Base-by-base conservation (phyloP, 495 filamentous ascomycete species). In the Penicillium soppii region DNA sequence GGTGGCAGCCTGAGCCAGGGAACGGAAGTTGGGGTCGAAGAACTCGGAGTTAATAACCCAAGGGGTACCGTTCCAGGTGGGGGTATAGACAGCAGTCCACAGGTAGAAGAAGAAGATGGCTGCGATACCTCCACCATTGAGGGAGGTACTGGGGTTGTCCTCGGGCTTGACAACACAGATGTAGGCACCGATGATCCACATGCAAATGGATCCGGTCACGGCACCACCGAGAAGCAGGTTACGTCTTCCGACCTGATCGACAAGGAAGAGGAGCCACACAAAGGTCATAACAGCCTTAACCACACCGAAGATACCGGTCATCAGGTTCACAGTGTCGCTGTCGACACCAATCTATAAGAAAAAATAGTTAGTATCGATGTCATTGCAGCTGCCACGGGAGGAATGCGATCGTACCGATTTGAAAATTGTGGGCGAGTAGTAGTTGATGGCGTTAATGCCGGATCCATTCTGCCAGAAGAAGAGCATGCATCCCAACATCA, bases 41-140 rank as follows among this genome's bases (percentile, higher is more conserved):
- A 82, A 80, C 68, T 84, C 82, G 16, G 79, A 76, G 67, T 83
- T 83, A 57, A 82, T 65, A 27, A 84, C 80, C 82, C 82, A 86
- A 0, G 82, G 81, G 5, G 81, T 83, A 12, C 84, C 85, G 61
- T 90, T 88, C 86, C 86, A 89, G 1, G 81, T 81, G 0, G 86
- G 82, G 0, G 85, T 86, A 58, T 90, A 90, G 62, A 86, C 84
- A 1, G 84, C 82, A 12, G 85, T 88, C 82, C 85, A 89, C 8
- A 90, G 77, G 59, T 89, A 90, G 73, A 89, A 88, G 74, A 89
- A 87, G 74, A 87, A 82, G 17, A 89, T 78, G 15, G 85, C 85
- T 0, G 82, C 82, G 43, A 86, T 85, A 46, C 84, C 85, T 25
- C 76, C 81, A 2, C 76, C 65, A 17, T 70, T 66, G 9, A 87